These are phyloP conservation scores for Pharnaceum exiguum DNA, from an alignment of 148 eudicot species.

Conservation along the genomic window DNA sequence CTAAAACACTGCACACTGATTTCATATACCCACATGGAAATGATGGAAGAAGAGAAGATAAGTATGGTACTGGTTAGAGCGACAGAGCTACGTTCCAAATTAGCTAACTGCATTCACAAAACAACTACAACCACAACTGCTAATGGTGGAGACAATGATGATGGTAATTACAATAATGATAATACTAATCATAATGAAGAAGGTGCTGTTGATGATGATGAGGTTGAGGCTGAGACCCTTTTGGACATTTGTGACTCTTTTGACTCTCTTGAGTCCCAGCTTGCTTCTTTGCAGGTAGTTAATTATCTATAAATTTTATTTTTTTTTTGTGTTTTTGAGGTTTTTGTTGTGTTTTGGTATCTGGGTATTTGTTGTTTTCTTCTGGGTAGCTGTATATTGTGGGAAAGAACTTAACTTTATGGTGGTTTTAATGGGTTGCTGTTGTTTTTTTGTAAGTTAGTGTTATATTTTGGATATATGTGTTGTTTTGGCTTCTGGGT, in stretches of 20 bases:
- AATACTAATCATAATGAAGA: not conserved
- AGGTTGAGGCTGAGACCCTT: slow-evolving; percentile 49
- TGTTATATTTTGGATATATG: slow-evolving; percentile 8
- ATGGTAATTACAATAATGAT: not conserved
- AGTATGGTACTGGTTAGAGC: slow-evolving; percentile 65
- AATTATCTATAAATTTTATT: not conserved
- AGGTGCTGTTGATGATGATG: slow-evolving; percentile 16
- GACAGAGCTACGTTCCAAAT: slow-evolving; percentile 65
- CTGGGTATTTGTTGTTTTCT: not conserved
- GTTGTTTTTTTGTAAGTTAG: not conserved
- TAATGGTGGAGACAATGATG: not conserved
- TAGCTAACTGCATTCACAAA: slow-evolving; percentile 55
- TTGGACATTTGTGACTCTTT: slow-evolving; percentile 71
- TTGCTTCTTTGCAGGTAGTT: slow-evolving; percentile 68
- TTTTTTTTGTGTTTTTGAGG: not conserved
- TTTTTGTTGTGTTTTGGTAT: slow-evolving; percentile 13
- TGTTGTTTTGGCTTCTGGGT: slow-evolving; percentile 8
- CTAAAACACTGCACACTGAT: too few species aligned
- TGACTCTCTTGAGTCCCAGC: slow-evolving; percentile 73
- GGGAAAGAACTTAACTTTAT: too few species aligned
- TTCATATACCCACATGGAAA: slow-evolving; percentile 26
- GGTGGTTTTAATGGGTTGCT: too few species aligned
- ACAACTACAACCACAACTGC: slow-evolving; percentile 7
- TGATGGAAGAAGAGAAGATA: slow-evolving; percentile 72
- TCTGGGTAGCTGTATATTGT: not conserved